Conservation (phyloP, 2,329 filamentous ascomycete genomes). For the Fusarium sterilihyphosum region DNA sequence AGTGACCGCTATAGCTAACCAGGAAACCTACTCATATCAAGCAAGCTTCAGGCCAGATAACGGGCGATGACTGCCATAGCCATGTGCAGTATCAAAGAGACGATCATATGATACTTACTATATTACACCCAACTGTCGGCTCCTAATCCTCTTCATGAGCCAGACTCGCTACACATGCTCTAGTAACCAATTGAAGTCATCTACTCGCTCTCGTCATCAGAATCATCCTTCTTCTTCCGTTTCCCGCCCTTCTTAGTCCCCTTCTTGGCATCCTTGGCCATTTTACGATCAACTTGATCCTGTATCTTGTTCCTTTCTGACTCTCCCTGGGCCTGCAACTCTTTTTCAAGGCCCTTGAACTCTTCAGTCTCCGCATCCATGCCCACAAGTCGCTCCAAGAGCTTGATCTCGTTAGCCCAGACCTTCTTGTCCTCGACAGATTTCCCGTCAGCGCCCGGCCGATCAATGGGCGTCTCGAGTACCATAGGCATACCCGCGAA, state of each 20-base stretch:
- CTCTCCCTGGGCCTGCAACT: slow-evolving; percentile 73
- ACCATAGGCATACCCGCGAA: slow-evolving; percentile 89
- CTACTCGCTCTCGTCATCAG: slow-evolving; percentile 49
- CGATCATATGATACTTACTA: neutral
- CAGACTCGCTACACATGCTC: neutral
- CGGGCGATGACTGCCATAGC: neutral
- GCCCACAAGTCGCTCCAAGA: slow-evolving; percentile 87
- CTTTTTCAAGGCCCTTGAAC: slow-evolving; percentile 72
- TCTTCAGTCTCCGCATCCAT: slow-evolving; percentile 81
- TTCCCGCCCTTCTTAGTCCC: slow-evolving; percentile 44
- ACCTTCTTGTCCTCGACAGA: slow-evolving; percentile 80
- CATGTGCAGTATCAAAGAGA: neutral
- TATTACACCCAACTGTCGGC: neutral
- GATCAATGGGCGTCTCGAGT: slow-evolving; percentile 93
- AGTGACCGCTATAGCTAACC: neutral
- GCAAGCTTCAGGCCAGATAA: neutral
- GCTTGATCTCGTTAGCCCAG: slow-evolving; percentile 95
- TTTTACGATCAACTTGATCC: slow-evolving; percentile 81
- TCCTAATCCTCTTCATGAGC: neutral
- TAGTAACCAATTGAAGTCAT: neutral
- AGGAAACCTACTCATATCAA: neutral
- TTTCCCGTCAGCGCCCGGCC: slow-evolving; percentile 71
- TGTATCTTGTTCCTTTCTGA: slow-evolving; percentile 79
- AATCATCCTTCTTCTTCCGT: slow-evolving; percentile 50
- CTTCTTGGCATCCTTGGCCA: slow-evolving; percentile 64